phyloP scores from a whole-genome alignment of 306 rosid genomes.

The Quercus rubra region DNA sequence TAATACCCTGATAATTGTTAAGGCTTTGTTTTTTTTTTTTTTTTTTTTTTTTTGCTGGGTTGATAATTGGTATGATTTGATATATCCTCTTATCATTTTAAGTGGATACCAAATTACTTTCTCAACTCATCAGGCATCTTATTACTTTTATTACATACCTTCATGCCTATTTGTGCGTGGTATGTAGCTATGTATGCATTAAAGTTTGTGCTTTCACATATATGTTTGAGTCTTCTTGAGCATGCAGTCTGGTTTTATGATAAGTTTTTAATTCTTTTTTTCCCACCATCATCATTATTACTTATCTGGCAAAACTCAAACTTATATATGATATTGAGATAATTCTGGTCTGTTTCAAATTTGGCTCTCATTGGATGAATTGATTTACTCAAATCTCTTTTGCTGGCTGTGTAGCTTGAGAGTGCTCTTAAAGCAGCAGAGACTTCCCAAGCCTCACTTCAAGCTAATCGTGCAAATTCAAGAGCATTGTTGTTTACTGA shows the following conservation, averaged over 20 bases:
- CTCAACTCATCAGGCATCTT: not conserved
- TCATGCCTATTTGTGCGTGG: not conserved
- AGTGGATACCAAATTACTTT: not conserved
- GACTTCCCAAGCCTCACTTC: constrained; percentile 68
- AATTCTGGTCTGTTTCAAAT: not conserved
- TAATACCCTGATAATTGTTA: too few relatives aligned
- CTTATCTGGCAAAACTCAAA: too few relatives aligned
- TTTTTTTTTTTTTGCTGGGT: too few relatives aligned
- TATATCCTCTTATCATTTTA: not conserved
- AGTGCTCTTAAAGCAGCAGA: constrained; percentile 78
- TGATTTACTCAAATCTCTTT: not conserved
- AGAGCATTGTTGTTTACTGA: constrained; percentile 70
- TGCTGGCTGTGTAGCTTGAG: constrained; percentile 58
- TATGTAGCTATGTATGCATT: not conserved
- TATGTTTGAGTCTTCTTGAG: not conserved
- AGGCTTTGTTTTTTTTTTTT: too few relatives aligned
- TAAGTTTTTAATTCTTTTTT: not conserved
- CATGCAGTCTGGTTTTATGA: not conserved
- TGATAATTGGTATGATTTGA: too few relatives aligned
- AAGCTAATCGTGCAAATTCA: constrained; percentile 72
- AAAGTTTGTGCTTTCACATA: not conserved
- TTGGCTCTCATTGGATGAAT: not conserved
- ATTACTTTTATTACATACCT: not conserved
- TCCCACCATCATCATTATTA: too few relatives aligned
- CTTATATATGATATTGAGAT: too few relatives aligned